Base-by-base conservation (phyloP, 495 filamentous ascomycete species). In the Podospora tetraspora region DNA sequence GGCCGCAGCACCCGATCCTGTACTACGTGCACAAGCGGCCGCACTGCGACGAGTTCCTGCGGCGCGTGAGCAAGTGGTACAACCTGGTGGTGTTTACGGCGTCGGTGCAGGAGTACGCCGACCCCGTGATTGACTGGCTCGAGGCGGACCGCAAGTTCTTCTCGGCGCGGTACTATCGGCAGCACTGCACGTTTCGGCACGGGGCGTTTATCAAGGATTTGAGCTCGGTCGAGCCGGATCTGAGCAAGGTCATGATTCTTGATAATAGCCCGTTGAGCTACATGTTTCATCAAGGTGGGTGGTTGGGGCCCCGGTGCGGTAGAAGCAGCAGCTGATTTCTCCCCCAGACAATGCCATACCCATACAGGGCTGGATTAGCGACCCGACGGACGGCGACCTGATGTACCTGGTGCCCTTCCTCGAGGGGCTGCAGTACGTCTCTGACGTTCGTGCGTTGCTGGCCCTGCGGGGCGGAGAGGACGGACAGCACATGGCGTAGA, bases 1-100 rank as follows among this genome's bases (percentile, higher is more conserved):
- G 91, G 12, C 91, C 91, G 60, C 94, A 97, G 74, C 93, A 98
- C 77, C 95, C 95, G 6, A 98, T 99, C 74, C 80, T 99, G 68
- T 99, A 99, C 80, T 98, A 97, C 82, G 95, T 99, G 62, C 96
- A 98, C 80, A 97, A 98, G 80, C 88, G 95, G 66, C 95, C 95
- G 32, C 88, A 96, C 75, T 98, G 96, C 79, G 94, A 99, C 78
- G 95, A 98, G 68, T 99, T 99, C 75, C 80, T 99, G 72, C 88
- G 93, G 77, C 93, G 96, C 77, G 88, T 91, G 76, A 82, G 88
- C 84, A 95, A 95, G 82, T 99, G 95, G 95, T 99, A 96, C 78
- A 97, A 97, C 77, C 84, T 98, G n/a, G 90, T 99, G 64, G 82
- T 97, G 62, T 99, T 99, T 78, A 99, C 95, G 8, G 95, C 95